These are phyloP conservation scores for Alternaria sp. DNA, from an alignment of 2,329 filamentous ascomycete genomes.

Conservation along the genomic window DNA sequence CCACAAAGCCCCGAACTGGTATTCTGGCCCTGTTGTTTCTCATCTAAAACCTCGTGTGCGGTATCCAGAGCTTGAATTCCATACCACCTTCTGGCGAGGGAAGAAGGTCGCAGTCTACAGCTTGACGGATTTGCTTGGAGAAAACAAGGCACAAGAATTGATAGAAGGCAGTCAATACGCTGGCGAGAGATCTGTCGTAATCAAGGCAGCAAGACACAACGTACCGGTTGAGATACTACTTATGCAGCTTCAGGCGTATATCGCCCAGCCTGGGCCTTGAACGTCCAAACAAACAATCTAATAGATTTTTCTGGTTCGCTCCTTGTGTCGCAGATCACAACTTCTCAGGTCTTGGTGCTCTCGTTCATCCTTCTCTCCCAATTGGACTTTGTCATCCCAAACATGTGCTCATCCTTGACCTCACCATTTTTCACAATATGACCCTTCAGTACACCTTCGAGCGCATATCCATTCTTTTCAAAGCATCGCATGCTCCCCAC, in stretches of 20 bases:
- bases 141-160: constrained; percentile 35
- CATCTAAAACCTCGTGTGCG: constrained; percentile 38
- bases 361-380: constrained; percentile 30
- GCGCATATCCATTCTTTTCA: constrained; percentile 49
- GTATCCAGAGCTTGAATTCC: constrained; percentile 43
- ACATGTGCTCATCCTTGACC: constrained; percentile 43
- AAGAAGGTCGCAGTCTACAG: constrained; percentile 46
- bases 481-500: constrained; percentile 47
- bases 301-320: neutral
- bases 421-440: constrained; percentile 48
- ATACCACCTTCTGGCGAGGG: constrained; percentile 40
- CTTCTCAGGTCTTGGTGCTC: constrained; percentile 1
- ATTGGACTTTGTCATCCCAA: constrained; percentile 46
- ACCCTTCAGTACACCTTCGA: constrained; percentile 49
- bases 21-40: constrained; percentile 32
- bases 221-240: constrained; percentile 40
- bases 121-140: constrained; percentile 45
- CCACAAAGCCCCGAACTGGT: constrained; percentile 40
- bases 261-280: constrained; percentile 34
- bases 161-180: constrained; percentile 33
- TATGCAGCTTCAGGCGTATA: constrained; percentile 44
- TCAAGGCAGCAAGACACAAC: constrained; percentile 40
- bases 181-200: constrained; percentile 35
- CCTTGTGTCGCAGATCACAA: neutral
- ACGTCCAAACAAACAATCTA: neutral